phyloP scores from a whole-genome alignment of 495 filamentous ascomycete species.

The Recurvomyces mirabilis region DNA sequence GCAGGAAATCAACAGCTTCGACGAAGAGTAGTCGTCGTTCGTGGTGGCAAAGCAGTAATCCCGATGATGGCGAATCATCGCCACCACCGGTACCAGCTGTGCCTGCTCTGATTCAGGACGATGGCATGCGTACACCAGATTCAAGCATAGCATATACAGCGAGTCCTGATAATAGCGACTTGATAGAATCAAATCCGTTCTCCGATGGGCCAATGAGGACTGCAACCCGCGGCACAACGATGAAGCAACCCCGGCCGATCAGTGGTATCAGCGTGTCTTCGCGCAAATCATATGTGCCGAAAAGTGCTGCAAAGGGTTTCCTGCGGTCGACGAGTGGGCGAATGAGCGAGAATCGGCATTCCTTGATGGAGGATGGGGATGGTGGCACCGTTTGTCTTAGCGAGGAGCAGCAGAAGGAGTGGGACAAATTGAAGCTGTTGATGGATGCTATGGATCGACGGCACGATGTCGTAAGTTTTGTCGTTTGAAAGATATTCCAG shows the following conservation, averaged over 20 bases:
- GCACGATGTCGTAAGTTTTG: neutral
- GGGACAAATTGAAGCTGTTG: slow-evolving; percentile 13
- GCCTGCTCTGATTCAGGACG: slow-evolving; percentile 2
- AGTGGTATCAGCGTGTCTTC: slow-evolving; percentile 3
- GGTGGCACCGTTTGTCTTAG: slow-evolving; percentile 4
- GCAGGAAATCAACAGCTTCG: slow-evolving; percentile 6
- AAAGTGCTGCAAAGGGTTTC: slow-evolving; percentile 9
- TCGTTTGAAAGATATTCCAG: neutral
- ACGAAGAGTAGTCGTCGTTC: neutral
- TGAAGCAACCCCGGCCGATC: slow-evolving; percentile 11
- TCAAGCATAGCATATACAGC: slow-evolving; percentile 2
- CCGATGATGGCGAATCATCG: neutral
- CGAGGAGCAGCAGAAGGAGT: slow-evolving; percentile 12
- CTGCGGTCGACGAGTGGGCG: slow-evolving; percentile 3
- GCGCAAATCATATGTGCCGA: neutral
- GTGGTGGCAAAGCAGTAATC: slow-evolving; percentile 10
- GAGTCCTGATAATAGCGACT: neutral
- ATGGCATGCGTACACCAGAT: slow-evolving; percentile 2
- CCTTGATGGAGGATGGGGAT: slow-evolving; percentile 8
- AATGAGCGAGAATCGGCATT: neutral
- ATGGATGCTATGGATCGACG: slow-evolving; percentile 4
- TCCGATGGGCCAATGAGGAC: neutral
- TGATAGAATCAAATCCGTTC: neutral
- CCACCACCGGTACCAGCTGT: slow-evolving; percentile 3
- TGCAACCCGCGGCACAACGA: neutral